Base-by-base conservation (phyloP, 345 rosid genomes). In the Alliaria petiolata region DNA sequence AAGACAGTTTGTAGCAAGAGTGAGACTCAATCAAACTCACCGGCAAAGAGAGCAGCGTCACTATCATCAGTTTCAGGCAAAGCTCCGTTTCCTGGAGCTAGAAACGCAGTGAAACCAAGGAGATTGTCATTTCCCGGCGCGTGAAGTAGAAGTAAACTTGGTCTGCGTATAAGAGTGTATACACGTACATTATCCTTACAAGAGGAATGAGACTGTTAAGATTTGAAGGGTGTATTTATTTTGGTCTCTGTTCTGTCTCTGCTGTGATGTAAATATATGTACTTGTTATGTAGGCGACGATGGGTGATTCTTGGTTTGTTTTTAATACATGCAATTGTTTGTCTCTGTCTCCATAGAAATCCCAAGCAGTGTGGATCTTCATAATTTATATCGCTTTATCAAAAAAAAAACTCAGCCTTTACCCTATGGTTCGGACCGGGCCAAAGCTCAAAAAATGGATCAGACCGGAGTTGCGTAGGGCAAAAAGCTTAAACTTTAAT, bases 91-190 rank as follows among this genome's bases (percentile, higher is more conserved):
- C 52, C 84, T 46, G 80, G 83, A 57, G 85, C 78, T 34, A 86
- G 55, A 72, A 82, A 55, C 43, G 26, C 72, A 5, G 46, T 69
- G 35, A 87, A 74, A 66, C 81, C 88, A 2, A 76, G 93, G 68
- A 88, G 96, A 76, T 62, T 95, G 69, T 82, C 96, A 45, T 91
- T 70, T 72, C 93, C 96, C 0, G 82, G 82, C 60, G 20, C 77
- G 20, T 74, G 78, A 73, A 53, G 65, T 19, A n/a, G 22, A 65
- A 59, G 53, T 33, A 45, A 39, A 3, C n/a, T 25, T 33, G 3
- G 26, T 72, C 33, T 54, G 47, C 20, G 16, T 65, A 4, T 55
- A 51, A 31, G 34, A 61, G n/a, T n/a, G n/a, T 49, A 50, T 8
- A 52, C 65, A 30, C 53, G 8, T 62, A 52, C 64, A 35, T 62